Evolutionary conservation across 257 asterid species (phyloP), one percentile per base, ranked within the genome.

Genomic region (Cordia subcordata): DNA sequence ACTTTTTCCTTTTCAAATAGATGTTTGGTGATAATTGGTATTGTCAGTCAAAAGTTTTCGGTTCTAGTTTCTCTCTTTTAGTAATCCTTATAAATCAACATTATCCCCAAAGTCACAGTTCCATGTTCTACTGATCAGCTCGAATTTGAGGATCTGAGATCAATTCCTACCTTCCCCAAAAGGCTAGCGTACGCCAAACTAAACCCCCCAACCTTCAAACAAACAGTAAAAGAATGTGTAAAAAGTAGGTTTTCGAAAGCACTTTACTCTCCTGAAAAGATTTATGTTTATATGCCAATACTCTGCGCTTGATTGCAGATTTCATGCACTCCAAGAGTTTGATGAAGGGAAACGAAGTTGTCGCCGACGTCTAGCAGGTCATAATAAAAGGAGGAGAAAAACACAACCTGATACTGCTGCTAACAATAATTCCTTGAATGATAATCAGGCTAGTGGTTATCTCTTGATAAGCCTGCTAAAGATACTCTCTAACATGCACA

Each of bases 281-380:
- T n/a, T n/a, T n/a, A n/a, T 27, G 35, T 27, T 27, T 6, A 27
- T 27, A 16, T 70, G 68, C 44, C 42, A 14, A 27, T 55, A 10
- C 45, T 49, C 46, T 64, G 19, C 46, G n/a, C 53, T 42, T 72
- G 6, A 27, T 6, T 72, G 49, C 75, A 88, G 96, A 80, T 87
- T 87, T 74, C 96, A 87, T 68, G 79, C 80, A 8, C 94, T 87
- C 57, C 89, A 77, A 68, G 96, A 87, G 83, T 87, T 87, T 55
- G 96, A 87, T 63, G 89, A 87, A 71, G 96, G 92, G 40, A 87
- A 82, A 61, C 68, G 96, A 72, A 85, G 96, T 75, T 88, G 96
- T 32, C 86, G 90, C 10, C 72, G 93, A 37, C 92, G 94, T 19
- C 63, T 88, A 72, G 93, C 93, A 8, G 93, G 92, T 59, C 96